Base-by-base conservation (phyloP, 257 asterid species). In the Cynanchum wilfordii region DNA sequence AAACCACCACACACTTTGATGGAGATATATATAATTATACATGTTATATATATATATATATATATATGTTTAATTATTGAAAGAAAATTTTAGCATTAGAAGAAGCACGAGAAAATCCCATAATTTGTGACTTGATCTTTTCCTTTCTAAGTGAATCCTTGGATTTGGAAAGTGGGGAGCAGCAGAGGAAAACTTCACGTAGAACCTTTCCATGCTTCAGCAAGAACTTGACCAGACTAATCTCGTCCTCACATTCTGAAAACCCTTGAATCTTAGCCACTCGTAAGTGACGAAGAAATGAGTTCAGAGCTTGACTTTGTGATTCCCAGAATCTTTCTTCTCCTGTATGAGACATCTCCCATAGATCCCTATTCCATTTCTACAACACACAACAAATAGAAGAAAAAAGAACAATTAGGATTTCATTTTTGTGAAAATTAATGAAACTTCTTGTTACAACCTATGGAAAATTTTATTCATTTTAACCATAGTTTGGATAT, bases 271-370 rank as follows among this genome's bases (percentile, higher is more conserved):
- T 86, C 81, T 82, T 88, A 20, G 88, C 95, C 62, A 84, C 86
- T 73, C 82, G 83, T 16, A 93, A 72, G 72, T 90, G 87, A 54
- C 75, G 79, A 30, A 90, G 90, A 72, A 90, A 90, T 4, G 95
- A 80, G 42, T 76, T 76, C 80, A 89, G 56, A 2, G 80, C 79
- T 45, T 84, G 83, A 12, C 84, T 84, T 70, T 89, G 93, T 15
- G 96, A 87, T 55, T 89, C 97, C 98, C 97, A 93, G 66, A 78
- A 89, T 63, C 78, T 79, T 76, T 92, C 97, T 75, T 86, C 96
- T 15, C 89, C 89, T 0, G 89, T 78, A 81, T 84, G 85, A 16
- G 89, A 76, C 13, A 76, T 64, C 71, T 86, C 87, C 97, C 87
- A 84, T 0, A 82, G 76, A 13, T 87, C 90, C 86, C 81, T 85